Base-by-base conservation (phyloP, 108 stramenopile genomes). In the Cyclotella distinguenda region DNA sequence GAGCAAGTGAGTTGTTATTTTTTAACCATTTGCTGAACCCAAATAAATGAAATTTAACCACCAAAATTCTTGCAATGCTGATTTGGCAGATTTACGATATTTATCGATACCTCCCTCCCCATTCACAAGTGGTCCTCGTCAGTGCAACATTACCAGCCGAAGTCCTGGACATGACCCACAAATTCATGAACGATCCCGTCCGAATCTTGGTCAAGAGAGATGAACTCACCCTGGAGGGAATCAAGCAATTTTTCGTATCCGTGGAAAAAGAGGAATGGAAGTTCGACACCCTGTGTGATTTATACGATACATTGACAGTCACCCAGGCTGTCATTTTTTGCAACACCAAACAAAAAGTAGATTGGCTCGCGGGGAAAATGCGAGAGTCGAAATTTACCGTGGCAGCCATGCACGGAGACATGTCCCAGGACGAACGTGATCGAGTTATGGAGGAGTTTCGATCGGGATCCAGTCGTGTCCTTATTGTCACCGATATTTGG, bases 241-340 rank as follows among this genome's bases (percentile, higher is more conserved):
- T 99, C 59, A 85, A 89, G 65, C 98, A 99, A 76, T 99, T 96
- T 74, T 97, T 91, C 64, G 96, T 99, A 43, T 81, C 87, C 9
- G 99, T 99, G 34, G 97, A 98, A 68, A 89, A 94, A 73, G 99
- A 99, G 66, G 98, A 98, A 80, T 99, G 99, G 99, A 99, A 99
- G 57, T 98, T 98, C 66, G 99, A 99, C 63, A 99, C 99, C 0
- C 81, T 99, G 12, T 97, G 95, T 78, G 99, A 99, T 77, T 66
- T 99, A 51, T 99, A 99, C 74, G 99, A 98, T 78, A 97, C 97
- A 7, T 76, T 99, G 55, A 99, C 97, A 5, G 96, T 99, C 50
- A 98, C 98, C 1, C 99, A 99, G 72, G 97, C 97, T 6, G 97
- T 99, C 19, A 98, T 99, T 45, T 99, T 98, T 75, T 98, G 97